Base-by-base conservation (phyloP, 306 rosid genomes). In the Casuarina glauca region DNA sequence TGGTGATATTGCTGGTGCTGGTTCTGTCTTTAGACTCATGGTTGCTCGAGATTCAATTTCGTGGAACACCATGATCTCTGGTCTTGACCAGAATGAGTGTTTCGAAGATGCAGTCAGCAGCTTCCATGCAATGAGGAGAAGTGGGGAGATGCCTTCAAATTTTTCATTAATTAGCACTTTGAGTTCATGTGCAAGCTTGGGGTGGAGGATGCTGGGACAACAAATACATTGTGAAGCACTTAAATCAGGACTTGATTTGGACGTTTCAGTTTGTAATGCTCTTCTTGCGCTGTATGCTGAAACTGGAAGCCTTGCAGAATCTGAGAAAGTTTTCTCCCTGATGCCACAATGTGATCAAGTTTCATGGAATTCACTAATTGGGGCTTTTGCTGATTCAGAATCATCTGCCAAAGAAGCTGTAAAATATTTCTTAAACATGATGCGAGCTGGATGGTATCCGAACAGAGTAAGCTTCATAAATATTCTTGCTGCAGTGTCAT, bases 201-300 rank as follows among this genome's bases (percentile, higher is more conserved):
- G 91, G 69, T 89, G 93, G 97, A 83, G 84, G 83, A 57, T 61
- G 62, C 80, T 89, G 70, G 98, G 97, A 72, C 86, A 80, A 75
- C 94, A 90, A 78, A 73, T 91, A 75, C 98, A 91, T 55, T 77
- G 84, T 80, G 93, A 92, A 87, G 93, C 82, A 53, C 80, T 86
- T 75, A 90, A 94, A 88, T 70, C 80, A 75, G 98, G 98, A 63
- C 96, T 92, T 86, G 96, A 92, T 88, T 79, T 83, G 77, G 94
- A 94, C 81, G 91, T 90, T 86, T 92, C 97, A 69, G 97, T 90
- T 83, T 90, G 94, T 69, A 92, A 94, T 89, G 91, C 96, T 48
- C 93, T 94, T 81, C 87, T 94, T 72, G 81, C 89, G 26, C 76
- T 94, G 82, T 92, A 92, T 84, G 91, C 92, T 16, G 91, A 94